Evolutionary conservation across 352 stramenopile genomes (phyloP), one percentile per base, ranked within the genome.

Genomic region (Salisapilia sapeloensis): DNA sequence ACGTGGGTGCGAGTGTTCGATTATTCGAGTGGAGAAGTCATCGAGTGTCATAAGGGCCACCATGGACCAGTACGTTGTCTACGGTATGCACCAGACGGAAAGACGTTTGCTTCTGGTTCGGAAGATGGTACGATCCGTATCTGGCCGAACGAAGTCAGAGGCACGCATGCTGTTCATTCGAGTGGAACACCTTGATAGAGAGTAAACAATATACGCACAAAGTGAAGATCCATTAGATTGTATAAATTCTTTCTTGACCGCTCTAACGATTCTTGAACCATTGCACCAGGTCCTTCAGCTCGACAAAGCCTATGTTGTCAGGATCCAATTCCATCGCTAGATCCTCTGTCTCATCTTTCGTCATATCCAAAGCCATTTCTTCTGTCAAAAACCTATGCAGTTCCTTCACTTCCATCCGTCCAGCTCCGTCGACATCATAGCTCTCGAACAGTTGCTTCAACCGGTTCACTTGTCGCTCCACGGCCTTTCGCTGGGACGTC

Each of bases 121-220:
- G 93, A 99, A 51, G 94, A 99, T 61, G 94, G 93, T 33, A 98
- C 93, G 26, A 97, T 98, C 61, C 86, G 93, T 44, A 81, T 98
- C 38, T 99, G 93, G 92, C 75, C 86, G 40, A 86, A 53, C 29
- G 70, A 86, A 42, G 75, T 54, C 20, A 55, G 56, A 33, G 82
- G 65, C 11, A 56, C 64, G 3, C 62, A 62, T 11, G 66, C 70
- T 10, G 13, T 12, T 12, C 24, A 28, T 10, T 10, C 24, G 13
- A 13, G 13, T 13, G 13, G 24, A 28, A 13, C 10, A 13, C 10
- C 10, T 13, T 10, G 24, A 28, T 10, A 38, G 24, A 38, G 19
- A 38, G n/a, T n/a, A 38, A 38, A 22, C 29, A 7, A 14, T 19
- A 11, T 16, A 33, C 12, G 9, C n/a, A 15, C 13, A 33, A 33